Evolutionary conservation across 768 basidiomycete species (phyloP), one percentile per base, ranked within the genome.

Genomic region (Termitomyces sp.): DNA sequence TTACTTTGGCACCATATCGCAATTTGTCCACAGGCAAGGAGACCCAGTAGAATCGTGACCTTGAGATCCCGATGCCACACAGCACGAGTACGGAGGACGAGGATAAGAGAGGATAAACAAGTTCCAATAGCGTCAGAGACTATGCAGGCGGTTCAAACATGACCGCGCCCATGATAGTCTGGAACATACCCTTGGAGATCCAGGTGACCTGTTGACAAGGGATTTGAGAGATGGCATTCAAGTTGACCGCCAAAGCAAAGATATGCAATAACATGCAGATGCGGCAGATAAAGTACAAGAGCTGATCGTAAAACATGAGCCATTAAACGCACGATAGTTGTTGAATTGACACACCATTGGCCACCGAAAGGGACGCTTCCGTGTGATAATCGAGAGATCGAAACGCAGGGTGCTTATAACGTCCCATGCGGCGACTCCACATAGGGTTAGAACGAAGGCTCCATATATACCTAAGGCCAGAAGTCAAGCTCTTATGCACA

Each of bases 261-360:
- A 74, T 70, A 52, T 74, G 72, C 31, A 72, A 39, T 9, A 74
- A 50, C 72, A 74, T 70, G 52, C 67, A 66, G 49, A 73, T 68
- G n/a, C 73, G 68, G 18, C 68, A 68, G 6, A 69, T 59, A 52
- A 69, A 67, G 54, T 74, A 74, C 47, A 74, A 64, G 13, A 69
- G 24, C 73, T 74, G 48, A 50, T 13, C 47, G 18, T 34, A 58
- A 24, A 46, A 45, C 53, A 27, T 34, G 5, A 24, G 44, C 20
- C 27, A 15, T 46, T 11, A 54, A 44, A 30, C 18, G 31, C 47
- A 46, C 37, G 12, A 31, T 22, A n/a, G 50, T 13, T 47, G 11
- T 18, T 39, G 20, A 59, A 31, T 22, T 4, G n/a, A 39, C 58
- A 34, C 39, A 72, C 73, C 73, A 74, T 74, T 30, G 73, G 70